A percentile compares a stretch with the other conserved stretches of the same genome.
Evolutionary conservation across 495 filamentous ascomycete genomes (phyloP).

Genomic region (Aspergillus nanangensis): DNA sequence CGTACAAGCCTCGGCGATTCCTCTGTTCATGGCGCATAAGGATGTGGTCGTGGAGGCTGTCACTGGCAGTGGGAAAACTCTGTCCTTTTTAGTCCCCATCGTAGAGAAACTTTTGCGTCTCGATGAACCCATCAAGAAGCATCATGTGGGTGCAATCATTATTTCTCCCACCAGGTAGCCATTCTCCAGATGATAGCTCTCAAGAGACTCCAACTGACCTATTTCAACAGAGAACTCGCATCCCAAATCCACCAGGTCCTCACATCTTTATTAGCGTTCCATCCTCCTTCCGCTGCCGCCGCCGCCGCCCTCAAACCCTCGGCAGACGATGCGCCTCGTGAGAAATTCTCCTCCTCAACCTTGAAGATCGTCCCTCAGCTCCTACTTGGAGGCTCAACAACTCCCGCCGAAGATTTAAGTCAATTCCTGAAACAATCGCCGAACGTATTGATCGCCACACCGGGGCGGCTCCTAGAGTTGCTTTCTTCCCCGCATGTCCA

Average conservation of each 20-base stretch:
- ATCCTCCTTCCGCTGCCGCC: conserved; percentile 65
- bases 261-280: conserved; percentile 70
- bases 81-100: conserved; percentile 85
- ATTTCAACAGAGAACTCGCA: conserved; percentile 73
- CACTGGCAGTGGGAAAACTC: conserved; percentile 91
- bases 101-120: conserved; percentile 76
- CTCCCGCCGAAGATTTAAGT: conserved; percentile 79
- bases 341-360: conserved; percentile 42
- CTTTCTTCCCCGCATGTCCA: conserved; percentile 89
- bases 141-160: conserved; percentile 86
- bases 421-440: conserved; percentile 73
- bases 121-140: conserved; percentile 74
- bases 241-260: conserved; percentile 87
- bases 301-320: conserved; percentile 51
- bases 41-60: conserved; percentile 97
- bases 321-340: conserved; percentile 50
- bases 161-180: conserved; percentile 78
- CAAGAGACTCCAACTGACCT: too few species aligned
- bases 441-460: conserved; percentile 83
- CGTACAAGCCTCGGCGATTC: conserved; percentile 90
- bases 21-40: conserved; percentile 87
- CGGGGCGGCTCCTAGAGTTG: conserved; percentile 82
- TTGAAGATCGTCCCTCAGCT: conserved; percentile 76
- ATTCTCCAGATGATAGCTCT: too few species aligned
- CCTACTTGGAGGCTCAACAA: conserved; percentile 79